phyloP scores from a whole-genome alignment of 2,329 filamentous ascomycete species.

The Fusarium brachygibbosum region DNA sequence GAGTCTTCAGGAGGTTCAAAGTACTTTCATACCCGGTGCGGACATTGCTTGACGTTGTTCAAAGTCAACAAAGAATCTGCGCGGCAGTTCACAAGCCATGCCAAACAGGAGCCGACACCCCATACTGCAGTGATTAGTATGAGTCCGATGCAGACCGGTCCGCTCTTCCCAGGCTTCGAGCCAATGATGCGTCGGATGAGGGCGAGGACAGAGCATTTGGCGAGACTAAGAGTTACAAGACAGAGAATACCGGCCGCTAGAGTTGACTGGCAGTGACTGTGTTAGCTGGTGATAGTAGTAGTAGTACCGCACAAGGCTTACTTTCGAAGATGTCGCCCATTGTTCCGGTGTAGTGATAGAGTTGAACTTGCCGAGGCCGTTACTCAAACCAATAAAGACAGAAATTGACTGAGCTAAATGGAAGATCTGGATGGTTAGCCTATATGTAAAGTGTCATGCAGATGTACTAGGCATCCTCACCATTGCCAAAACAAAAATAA shows the following conservation, averaged over 20 bases:
- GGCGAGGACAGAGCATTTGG: slow-evolving; percentile 41
- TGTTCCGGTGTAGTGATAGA: slow-evolving; percentile 30
- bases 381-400: slow-evolving; percentile 33
- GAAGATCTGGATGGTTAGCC: slow-evolving; percentile 12
- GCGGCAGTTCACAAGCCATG: slow-evolving; percentile 30
- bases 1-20: not conserved
- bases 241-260: slow-evolving; percentile 25
- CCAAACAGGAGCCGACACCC: slow-evolving; percentile 24
- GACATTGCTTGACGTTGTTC: slow-evolving; percentile 23
- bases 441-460: not conserved
- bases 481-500: slow-evolving; percentile 30
- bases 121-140: slow-evolving; percentile 23
- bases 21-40: slow-evolving; percentile 28
- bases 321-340: slow-evolving; percentile 31
- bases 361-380: slow-evolving; percentile 37
- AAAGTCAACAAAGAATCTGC: slow-evolving; percentile 15
- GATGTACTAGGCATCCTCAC: slow-evolving; percentile 10
- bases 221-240: slow-evolving; percentile 21
- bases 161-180: slow-evolving; percentile 35
- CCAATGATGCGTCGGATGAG: slow-evolving; percentile 41
- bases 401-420: slow-evolving; percentile 38
- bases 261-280: slow-evolving; percentile 20
- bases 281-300: no score
- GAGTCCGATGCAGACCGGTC: slow-evolving; percentile 27
- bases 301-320: not conserved